Base-by-base conservation (phyloP, 371 early-diverging fungal genomes). In the Apophysomyces elegans region DNA sequence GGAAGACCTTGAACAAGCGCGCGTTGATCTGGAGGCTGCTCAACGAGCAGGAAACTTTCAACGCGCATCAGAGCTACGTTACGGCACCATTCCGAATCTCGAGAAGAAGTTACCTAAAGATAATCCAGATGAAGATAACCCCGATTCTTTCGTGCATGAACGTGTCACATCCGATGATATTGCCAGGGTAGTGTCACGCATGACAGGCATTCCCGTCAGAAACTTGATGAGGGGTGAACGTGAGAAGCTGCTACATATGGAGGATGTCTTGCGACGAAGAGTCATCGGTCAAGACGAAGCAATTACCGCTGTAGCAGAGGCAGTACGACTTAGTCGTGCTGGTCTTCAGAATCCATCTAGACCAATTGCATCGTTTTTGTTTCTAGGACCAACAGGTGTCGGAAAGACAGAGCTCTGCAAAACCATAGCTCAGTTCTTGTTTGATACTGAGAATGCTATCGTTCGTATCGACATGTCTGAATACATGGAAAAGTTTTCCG, bases 381-480 rank as follows among this genome's bases (percentile, higher is more conserved):
- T 97, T 78, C 77, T 96, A 18, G 98, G 98, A 11, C 95, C 95
- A 36, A 96, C 95, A 2, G 97, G 97, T 72, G 94, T 93, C 7
- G 93, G 93, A 44, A 93, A 93, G 75, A 93, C 93, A 2, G 97
- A 97, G 73, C 86, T 98, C 1, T 91, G 93, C 72, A 97, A 97
- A 71, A 89, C 96, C 0, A 81, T 98, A 38, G 93, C 95, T 0
- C 76, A 87, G 58, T 93, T 95, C 61, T 75, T 97, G 60, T 96
- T 96, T 74, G 96, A 95, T 72, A 90, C 91, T 45, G 94, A 95
- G 63, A 87, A 90, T 59, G 90, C 90, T 43, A 94, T 97, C 70
- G 85, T 95, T 41, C 88, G 96, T 11, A 79, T 96, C 9, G 98
- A 97, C 65, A 96, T 96, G 97, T 89, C 91, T 56, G 96, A 97